Evolutionary conservation across 306 rosid genomes (phyloP).

Genomic region (Begonia fuchsioides): DNA sequence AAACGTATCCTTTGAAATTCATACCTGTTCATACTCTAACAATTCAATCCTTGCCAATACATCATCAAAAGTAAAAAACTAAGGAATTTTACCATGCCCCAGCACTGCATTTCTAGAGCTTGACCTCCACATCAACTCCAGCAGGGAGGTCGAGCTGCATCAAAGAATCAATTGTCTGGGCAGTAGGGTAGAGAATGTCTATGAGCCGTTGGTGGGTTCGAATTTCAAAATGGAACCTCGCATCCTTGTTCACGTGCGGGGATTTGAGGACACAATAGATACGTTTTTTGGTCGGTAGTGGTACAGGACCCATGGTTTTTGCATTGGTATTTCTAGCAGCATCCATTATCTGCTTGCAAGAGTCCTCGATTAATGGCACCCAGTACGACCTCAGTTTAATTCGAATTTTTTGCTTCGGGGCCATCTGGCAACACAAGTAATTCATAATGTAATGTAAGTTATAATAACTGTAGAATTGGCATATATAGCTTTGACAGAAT

Average conservation of each 20-base stretch:
- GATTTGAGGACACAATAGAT: constrained; percentile 81
- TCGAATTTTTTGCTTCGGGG: constrained; percentile 91
- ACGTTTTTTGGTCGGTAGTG: constrained; percentile 86
- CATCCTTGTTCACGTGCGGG: constrained; percentile 88
- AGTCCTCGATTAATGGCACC: constrained; percentile 84
- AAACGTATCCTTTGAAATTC: no score
- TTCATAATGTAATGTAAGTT: not conserved
- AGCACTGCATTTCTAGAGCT: constrained; percentile 36
- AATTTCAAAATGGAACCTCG: constrained; percentile 84
- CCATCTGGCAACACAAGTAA: constrained; percentile 36
- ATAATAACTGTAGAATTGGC: no score
- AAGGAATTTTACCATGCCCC: constrained; percentile 15
- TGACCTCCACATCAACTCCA: constrained; percentile 97
- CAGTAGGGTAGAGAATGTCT: constrained; percentile 86
- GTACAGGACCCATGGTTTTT: constrained; percentile 97
- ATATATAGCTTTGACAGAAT: no score
- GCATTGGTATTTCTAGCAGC: constrained; percentile 90
- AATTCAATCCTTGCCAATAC: no score
- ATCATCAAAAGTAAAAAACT: not conserved
- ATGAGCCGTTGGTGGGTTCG: constrained; percentile 97
- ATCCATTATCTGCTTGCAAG: constrained; percentile 94
- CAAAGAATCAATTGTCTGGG: constrained; percentile 88
- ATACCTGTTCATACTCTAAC: no score
- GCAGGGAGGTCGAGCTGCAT: constrained; percentile 98
- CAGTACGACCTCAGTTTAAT: constrained; percentile 93